These are phyloP conservation scores for Aegilops tauschii DNA, from an alignment of 176 grass and related monocot genomes.

Conservation along the genomic window DNA sequence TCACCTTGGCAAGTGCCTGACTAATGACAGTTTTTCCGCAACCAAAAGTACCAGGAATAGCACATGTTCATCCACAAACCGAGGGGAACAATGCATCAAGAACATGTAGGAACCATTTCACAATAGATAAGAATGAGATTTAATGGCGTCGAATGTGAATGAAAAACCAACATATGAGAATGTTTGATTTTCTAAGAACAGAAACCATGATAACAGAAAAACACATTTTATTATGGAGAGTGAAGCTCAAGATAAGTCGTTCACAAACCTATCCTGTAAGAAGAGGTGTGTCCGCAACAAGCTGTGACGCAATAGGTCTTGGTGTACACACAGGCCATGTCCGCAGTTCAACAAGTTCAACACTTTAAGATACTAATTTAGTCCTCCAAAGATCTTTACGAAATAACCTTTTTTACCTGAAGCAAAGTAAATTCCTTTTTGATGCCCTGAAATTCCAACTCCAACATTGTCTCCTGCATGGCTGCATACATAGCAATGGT, in stretches of 20 bases:
- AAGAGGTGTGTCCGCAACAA: slow-evolving; percentile 85
- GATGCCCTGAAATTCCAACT: slow-evolving; percentile 81
- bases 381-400: not conserved
- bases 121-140: slow-evolving; percentile 23
- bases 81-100: slow-evolving; percentile 80
- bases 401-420: slow-evolving; percentile 42
- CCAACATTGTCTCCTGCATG: slow-evolving; percentile 52
- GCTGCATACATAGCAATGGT: slow-evolving; percentile 25
- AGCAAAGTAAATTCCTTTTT: slow-evolving; percentile 78
- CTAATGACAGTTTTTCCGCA: slow-evolving; percentile 94
- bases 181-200: no score
- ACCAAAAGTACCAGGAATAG: slow-evolving; percentile 85
- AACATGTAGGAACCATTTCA: slow-evolving; percentile 49
- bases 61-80: slow-evolving; percentile 80
- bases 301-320: slow-evolving; percentile 77
- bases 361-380: no score
- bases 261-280: slow-evolving; percentile 66
- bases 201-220: no score
- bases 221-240: not conserved
- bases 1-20: slow-evolving; percentile 82
- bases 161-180: not conserved
- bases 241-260: not conserved
- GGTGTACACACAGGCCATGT: slow-evolving; percentile 75
- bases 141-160: not conserved
- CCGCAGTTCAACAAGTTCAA: slow-evolving; percentile 19